Percentiles rank a stretch among this genome's conserved stretches.
Conservation (phyloP, 495 filamentous ascomycete species). For the Cercophora sp. region DNA sequence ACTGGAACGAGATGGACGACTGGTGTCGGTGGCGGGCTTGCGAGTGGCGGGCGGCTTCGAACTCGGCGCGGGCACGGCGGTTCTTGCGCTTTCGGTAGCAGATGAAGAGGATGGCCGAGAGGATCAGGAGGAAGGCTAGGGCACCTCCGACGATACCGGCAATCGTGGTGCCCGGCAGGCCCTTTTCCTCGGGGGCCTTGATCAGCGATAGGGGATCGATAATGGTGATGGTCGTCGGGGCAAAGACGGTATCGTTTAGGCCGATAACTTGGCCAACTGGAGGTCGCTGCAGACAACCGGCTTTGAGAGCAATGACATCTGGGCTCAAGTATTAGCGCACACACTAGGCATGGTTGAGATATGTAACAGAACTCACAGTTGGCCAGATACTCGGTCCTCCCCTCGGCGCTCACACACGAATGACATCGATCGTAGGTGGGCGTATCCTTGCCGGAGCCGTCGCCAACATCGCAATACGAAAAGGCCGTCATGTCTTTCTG, state of each 20-base stretch:
- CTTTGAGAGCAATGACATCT: constrained; percentile 45
- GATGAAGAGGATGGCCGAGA: constrained; percentile 32
- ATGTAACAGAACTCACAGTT: constrained; percentile 39
- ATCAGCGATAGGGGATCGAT: constrained; percentile 31
- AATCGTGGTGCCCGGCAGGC: constrained; percentile 30
- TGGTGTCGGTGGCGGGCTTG: constrained; percentile 26
- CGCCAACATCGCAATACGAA: constrained; percentile 35
- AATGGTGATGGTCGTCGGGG: constrained; percentile 35
- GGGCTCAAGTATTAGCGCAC: constrained; percentile 16
- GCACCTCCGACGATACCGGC: constrained; percentile 39
- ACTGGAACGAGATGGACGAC: constrained; percentile 47
- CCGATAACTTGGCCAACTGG: constrained; percentile 35
- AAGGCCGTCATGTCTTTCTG: constrained; percentile 30
- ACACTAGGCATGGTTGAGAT: too few species aligned
- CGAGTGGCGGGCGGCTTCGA: constrained; percentile 18
- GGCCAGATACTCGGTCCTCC: constrained; percentile 34
- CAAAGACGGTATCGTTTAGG: constrained; percentile 47
- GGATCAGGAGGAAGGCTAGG: constrained; percentile 25
- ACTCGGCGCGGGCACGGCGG: constrained; percentile 28
- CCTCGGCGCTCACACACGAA: constrained; percentile 36
- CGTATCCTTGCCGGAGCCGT: constrained; percentile 22
- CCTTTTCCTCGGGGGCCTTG: constrained; percentile 8
- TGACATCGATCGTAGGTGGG: constrained; percentile 30
- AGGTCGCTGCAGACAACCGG: constrained; percentile 48
- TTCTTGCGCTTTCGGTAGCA: constrained; percentile 38